Evolutionary conservation across 768 basidiomycete species (phyloP).

Genomic region (Boletus insuetus): DNA sequence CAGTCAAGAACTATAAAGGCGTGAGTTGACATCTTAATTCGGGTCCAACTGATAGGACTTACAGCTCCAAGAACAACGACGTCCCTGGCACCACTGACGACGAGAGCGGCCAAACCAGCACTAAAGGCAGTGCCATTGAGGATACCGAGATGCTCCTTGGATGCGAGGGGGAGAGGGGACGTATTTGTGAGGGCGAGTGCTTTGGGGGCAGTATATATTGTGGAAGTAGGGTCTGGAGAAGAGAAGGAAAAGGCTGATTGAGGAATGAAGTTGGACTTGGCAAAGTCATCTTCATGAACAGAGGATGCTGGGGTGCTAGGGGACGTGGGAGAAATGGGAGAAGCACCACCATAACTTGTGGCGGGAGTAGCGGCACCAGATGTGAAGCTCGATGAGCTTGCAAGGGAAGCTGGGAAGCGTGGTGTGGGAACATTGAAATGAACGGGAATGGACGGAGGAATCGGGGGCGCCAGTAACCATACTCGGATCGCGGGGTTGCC

Average conservation of each 20-base stretch:
- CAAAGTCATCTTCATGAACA: constrained; percentile 22
- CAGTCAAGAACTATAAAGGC: constrained; percentile 60
- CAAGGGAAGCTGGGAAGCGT: constrained; percentile 3
- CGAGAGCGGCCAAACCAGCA: constrained; percentile 73
- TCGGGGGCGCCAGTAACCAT: constrained; percentile 42
- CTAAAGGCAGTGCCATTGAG: constrained; percentile 87
- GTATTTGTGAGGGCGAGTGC: constrained; percentile 62
- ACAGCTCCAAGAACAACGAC: constrained; percentile 54
- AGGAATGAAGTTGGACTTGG: neutral
- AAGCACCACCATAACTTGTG: constrained; percentile 35
- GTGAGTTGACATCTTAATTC: neutral
- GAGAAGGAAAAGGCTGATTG: constrained; percentile 1
- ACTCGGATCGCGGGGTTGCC: constrained; percentile 80
- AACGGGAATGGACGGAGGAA: constrained; percentile 1
- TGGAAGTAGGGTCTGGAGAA: neutral
- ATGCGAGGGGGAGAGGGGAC: constrained; percentile 60
- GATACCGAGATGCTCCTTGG: constrained; percentile 79
- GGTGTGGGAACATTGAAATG: constrained; percentile 16
- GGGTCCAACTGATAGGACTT: neutral
- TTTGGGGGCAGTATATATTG: constrained; percentile 30
- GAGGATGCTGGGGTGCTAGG: constrained; percentile 36
- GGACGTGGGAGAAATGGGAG: constrained; percentile 48
- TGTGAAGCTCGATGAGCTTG: constrained; percentile 1
- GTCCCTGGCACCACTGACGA: constrained; percentile 68
- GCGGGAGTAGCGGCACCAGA: constrained; percentile 21